Evolutionary conservation across 352 stramenopile species (phyloP), one percentile per base, ranked within the genome.

Genomic region (Phytophthora chlamydospora): DNA sequence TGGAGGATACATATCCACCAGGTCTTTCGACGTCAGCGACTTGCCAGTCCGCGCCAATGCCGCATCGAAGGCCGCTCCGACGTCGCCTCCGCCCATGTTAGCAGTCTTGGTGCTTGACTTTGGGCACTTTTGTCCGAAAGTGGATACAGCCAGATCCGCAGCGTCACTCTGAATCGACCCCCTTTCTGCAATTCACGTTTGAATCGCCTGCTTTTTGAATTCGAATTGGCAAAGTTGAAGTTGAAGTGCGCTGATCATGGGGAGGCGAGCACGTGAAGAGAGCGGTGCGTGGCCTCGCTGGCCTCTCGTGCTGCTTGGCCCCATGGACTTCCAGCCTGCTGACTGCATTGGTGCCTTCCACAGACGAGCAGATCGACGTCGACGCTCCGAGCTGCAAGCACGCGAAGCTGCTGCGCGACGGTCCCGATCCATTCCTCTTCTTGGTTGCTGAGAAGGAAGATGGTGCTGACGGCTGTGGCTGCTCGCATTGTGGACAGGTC

Each of bases 201-300:
- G n/a, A n/a, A n/a, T n/a, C n/a, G n/a, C n/a, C n/a, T n/a, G n/a
- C n/a, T n/a, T n/a, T n/a, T n/a, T n/a, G n/a, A n/a, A n/a, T n/a
- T n/a, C n/a, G n/a, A 47, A 47, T 33, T 47, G 17, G 7, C 27
- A 47, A 39, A 44, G 41, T 52, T 45, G 52, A 60, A 51, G 52
- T 60, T 68, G 52, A 71, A 71, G 62, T 71, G 62, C 54, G 55
- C 62, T 62, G 19, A 17, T 12, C 42, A 73, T 73, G 64, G 48
- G 47, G 31, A 40, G 58, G n/a, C 51, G 63, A 53, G 41, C 34
- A 59, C 58, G 52, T n/a, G 51, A 58, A 72, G 64, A 40, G 14
- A 45, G 31, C 39, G 50, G 63, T 61, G 42, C 33, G 52, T 57
- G n/a, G n/a, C n/a, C n/a, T n/a, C n/a, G n/a, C n/a, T n/a, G n/a